Evolutionary conservation across 768 basidiomycete species (phyloP).

Genomic region (Psilocybe sp.): DNA sequence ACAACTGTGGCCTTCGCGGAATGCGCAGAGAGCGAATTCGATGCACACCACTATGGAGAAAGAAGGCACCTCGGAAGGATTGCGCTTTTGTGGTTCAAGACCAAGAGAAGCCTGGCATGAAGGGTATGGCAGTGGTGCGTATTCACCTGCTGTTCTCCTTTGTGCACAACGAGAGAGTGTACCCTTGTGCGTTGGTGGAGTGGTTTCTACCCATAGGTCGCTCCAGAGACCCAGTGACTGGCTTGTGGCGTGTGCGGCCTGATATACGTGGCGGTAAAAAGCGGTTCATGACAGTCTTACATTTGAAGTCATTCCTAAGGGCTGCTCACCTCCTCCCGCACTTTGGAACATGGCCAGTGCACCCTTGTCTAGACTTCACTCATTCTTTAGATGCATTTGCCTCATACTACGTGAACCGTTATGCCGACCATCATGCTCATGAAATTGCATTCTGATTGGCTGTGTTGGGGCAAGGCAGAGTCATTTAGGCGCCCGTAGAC

Average conservation of each 20-base stretch:
- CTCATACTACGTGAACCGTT: too few species aligned
- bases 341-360: too few species aligned
- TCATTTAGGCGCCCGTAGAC: too few species aligned
- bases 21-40: conserved; percentile 27
- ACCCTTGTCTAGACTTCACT: background rate
- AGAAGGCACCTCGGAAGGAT: conserved; percentile 23
- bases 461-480: too few species aligned
- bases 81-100: conserved; percentile 29
- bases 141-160: conserved; percentile 28
- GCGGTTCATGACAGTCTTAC: background rate
- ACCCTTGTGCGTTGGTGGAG: conserved; percentile 28
- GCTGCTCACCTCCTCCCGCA: too few species aligned
- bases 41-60: conserved; percentile 24
- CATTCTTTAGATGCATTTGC: conserved; percentile 5
- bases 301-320: too few species aligned
- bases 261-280: background rate
- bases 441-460: too few species aligned
- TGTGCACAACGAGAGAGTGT: conserved; percentile 2
- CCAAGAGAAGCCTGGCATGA: too few species aligned
- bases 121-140: conserved; percentile 13
- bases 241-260: conserved; percentile 33
- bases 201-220: conserved; percentile 21
- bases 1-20: conserved; percentile 25
- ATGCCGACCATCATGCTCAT: too few species aligned
- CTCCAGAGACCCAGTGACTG: conserved; percentile 21